Conservation (phyloP, 345 rosid species). For the Luvunga scandens region DNA sequence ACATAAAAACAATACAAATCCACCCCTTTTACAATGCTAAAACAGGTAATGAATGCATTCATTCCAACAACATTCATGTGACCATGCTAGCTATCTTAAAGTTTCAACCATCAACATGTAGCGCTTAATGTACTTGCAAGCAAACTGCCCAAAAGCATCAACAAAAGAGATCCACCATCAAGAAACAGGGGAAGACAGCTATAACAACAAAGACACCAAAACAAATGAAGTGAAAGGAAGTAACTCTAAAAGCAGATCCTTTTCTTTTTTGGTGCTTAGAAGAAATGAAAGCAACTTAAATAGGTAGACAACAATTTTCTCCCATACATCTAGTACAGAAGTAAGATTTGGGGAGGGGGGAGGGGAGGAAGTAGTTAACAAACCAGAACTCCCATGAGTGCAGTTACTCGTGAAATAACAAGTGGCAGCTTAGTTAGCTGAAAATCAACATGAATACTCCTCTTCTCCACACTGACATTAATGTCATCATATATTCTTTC, state of each 20-base stretch:
- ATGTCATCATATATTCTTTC: slow-evolving; percentile 73
- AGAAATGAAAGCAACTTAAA: slow-evolving; percentile 1
- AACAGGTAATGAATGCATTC: not conserved
- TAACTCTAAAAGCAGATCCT: not conserved
- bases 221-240: too few relatives aligned
- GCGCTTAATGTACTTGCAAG: not conserved
- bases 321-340: not conserved
- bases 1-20: not conserved
- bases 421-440: slow-evolving; percentile 69
- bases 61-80: not conserved
- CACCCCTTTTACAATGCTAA: not conserved
- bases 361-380: slow-evolving; percentile 12
- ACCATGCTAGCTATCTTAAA: not conserved
- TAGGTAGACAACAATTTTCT: not conserved
- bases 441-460: slow-evolving; percentile 56
- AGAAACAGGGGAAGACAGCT: not conserved
- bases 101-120: not conserved
- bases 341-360: not conserved
- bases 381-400: slow-evolving; percentile 88
- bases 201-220: not conserved
- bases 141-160: not conserved
- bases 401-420: slow-evolving; percentile 75
- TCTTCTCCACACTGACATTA: slow-evolving; percentile 43
- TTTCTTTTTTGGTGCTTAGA: not conserved
- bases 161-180: not conserved